phyloP scores from a whole-genome alignment of 2,329 filamentous ascomycete species.

The Nannizziopsis arthrosporioides region DNA sequence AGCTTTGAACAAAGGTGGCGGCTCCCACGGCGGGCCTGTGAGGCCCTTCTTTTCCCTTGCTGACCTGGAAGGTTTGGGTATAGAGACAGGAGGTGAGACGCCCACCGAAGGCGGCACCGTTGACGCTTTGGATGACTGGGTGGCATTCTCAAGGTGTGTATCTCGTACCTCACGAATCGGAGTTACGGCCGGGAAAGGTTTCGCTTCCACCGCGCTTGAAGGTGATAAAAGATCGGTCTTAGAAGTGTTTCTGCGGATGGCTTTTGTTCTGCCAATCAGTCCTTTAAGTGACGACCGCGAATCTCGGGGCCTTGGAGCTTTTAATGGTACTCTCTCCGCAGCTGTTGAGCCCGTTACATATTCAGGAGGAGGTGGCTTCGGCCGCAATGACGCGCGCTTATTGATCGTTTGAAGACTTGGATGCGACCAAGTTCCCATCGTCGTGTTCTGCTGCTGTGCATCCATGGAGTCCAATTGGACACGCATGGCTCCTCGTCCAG shows the following conservation, averaged over 20 bases:
- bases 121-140: slow-evolving; percentile 11
- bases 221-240: slow-evolving; percentile 23
- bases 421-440: slow-evolving; percentile 30
- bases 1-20: slow-evolving; percentile 72
- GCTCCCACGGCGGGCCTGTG: slow-evolving; percentile 43
- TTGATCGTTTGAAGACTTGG: slow-evolving; percentile 23
- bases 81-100: slow-evolving; percentile 16
- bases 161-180: neutral
- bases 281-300: slow-evolving; percentile 30
- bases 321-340: slow-evolving; percentile 25
- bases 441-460: slow-evolving; percentile 14
- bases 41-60: slow-evolving; percentile 19
- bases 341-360: slow-evolving; percentile 20
- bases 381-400: slow-evolving; percentile 9
- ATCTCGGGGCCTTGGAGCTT: slow-evolving; percentile 24
- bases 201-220: slow-evolving; percentile 23
- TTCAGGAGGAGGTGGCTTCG: slow-evolving; percentile 19
- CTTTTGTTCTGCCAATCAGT: slow-evolving; percentile 29
- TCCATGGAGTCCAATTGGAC: neutral
- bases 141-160: neutral
- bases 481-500: neutral
- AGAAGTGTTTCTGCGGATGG: slow-evolving; percentile 18
- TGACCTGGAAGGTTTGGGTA: slow-evolving; percentile 17
- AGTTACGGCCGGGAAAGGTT: neutral
- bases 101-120: slow-evolving; percentile 14